Percentiles rank a stretch among this genome's conserved stretches.
Evolutionary conservation across 805 yeast species (phyloP).

Genomic region (Citeromyces nyonsensis): DNA sequence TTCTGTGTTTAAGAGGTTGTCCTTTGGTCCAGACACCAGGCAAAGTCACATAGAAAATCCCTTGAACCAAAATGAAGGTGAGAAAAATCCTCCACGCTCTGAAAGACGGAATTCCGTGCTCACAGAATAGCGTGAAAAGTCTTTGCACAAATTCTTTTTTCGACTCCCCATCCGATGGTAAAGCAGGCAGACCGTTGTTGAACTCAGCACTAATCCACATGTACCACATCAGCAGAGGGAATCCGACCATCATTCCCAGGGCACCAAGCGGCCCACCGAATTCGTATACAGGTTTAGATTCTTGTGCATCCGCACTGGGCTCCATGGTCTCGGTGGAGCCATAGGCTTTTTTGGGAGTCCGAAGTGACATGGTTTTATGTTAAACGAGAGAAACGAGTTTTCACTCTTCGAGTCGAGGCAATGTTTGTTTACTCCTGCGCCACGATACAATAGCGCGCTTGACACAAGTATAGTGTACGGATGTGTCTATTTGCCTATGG

Average conservation of each 20-base stretch:
- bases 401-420: no score
- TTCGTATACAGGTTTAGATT: constrained; percentile 39
- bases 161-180: constrained; percentile 42
- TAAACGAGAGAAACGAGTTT: no score
- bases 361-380: no score
- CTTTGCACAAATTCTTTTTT: constrained; percentile 32
- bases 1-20: constrained; percentile 74
- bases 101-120: constrained; percentile 41
- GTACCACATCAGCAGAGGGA: constrained; percentile 89
- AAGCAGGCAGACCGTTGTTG: constrained; percentile 59
- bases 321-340: no score
- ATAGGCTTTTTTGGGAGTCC: no score
- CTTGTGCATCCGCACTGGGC: no score
- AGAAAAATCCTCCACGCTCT: constrained; percentile 60
- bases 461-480: no score
- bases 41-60: constrained; percentile 57
- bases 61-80: constrained; percentile 55
- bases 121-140: constrained; percentile 26
- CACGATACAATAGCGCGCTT: no score
- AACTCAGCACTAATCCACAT: constrained; percentile 87
- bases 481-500: no score
- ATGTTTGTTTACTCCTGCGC: no score
- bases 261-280: constrained; percentile 93
- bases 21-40: constrained; percentile 96
- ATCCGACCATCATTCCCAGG: constrained; percentile 79